phyloP scores from a whole-genome alignment of 805 yeast species.

The Barnettozyma vustinii region DNA sequence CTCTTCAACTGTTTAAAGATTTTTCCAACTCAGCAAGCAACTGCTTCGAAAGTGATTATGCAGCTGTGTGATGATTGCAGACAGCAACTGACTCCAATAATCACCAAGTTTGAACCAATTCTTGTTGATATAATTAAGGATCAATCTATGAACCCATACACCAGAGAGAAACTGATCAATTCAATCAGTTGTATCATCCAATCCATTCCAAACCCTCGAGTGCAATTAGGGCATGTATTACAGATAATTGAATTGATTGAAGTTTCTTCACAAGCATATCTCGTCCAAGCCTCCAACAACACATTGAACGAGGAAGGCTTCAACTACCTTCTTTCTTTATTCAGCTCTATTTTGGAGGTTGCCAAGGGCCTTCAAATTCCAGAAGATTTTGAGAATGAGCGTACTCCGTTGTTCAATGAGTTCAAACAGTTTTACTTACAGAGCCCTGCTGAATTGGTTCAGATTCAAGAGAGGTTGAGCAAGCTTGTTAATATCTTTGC shows the following conservation, averaged over 20 bases:
- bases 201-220: conserved; percentile 41
- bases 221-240: conserved; percentile 34
- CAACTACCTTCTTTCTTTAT: conserved; percentile 49
- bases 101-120: conserved; percentile 45
- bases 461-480: conserved; percentile 36
- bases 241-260: conserved; percentile 31
- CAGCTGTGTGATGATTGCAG: conserved; percentile 54
- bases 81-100: conserved; percentile 31
- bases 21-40: conserved; percentile 27
- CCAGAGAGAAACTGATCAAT: conserved; percentile 54
- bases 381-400: conserved; percentile 39
- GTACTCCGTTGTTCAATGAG: conserved; percentile 19
- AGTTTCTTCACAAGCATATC: conserved; percentile 12
- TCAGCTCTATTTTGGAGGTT: conserved; percentile 60
- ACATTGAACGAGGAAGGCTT: conserved; percentile 22
- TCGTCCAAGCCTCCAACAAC: conserved; percentile 10
- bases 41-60: conserved; percentile 52
- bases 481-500: conserved; percentile 38
- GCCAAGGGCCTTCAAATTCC: conserved; percentile 66
- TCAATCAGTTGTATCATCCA: conserved; percentile 61
- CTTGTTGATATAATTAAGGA: conserved; percentile 43
- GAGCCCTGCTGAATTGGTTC: conserved; percentile 44
- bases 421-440: conserved; percentile 23
- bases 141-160: conserved; percentile 34
- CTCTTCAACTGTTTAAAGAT: conserved; percentile 38